Percentiles rank a stretch among this genome's conserved stretches.
phyloP scores from a whole-genome alignment of 2,329 filamentous ascomycete species.

The Cytospora mali region DNA sequence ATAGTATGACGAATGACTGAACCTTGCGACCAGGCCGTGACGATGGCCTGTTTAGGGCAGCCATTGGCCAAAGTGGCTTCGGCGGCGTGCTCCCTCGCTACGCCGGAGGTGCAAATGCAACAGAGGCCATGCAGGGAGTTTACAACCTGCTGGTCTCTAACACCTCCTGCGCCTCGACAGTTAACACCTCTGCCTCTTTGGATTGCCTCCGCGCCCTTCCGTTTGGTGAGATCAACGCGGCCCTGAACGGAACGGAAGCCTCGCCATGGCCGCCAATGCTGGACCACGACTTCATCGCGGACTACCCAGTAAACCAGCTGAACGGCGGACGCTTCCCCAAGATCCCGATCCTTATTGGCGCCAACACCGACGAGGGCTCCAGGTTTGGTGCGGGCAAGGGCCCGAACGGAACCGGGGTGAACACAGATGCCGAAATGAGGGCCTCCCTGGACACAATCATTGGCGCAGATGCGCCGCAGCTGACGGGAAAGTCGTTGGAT shows the following conservation, averaged over 20 bases:
- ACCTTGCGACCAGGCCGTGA: slow-evolving; percentile 39
- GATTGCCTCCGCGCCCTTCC: slow-evolving; percentile 28
- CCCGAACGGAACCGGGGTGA: slow-evolving; percentile 18
- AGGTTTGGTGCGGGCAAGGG: slow-evolving; percentile 18
- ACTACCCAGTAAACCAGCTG: slow-evolving; percentile 22
- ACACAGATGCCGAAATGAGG: slow-evolving; percentile 24
- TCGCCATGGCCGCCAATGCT: slow-evolving; percentile 25
- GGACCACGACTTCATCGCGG: slow-evolving; percentile 29
- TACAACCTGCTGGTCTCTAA: slow-evolving; percentile 37
- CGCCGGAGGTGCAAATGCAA: slow-evolving; percentile 39
- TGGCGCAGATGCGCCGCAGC: slow-evolving; percentile 15
- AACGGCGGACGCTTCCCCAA: slow-evolving; percentile 15
- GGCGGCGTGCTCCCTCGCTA: slow-evolving; percentile 37
- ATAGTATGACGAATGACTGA: background rate
- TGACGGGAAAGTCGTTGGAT: slow-evolving; percentile 20
- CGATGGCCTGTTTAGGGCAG: slow-evolving; percentile 54
- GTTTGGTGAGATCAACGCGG: slow-evolving; percentile 23
- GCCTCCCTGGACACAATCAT: slow-evolving; percentile 17
- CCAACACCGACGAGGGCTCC: slow-evolving; percentile 25
- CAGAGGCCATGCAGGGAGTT: slow-evolving; percentile 33
- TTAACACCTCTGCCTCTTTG: slow-evolving; percentile 33
- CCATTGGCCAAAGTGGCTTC: slow-evolving; percentile 53
- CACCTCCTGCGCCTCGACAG: slow-evolving; percentile 34
- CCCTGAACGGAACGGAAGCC: slow-evolving; percentile 25
- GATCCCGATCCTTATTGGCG: slow-evolving; percentile 25